Percentiles rank a stretch among this genome's conserved stretches.
Conservation (phyloP, 1,284 basidiomycete genomes). For the Heliocybe sulcata region DNA sequence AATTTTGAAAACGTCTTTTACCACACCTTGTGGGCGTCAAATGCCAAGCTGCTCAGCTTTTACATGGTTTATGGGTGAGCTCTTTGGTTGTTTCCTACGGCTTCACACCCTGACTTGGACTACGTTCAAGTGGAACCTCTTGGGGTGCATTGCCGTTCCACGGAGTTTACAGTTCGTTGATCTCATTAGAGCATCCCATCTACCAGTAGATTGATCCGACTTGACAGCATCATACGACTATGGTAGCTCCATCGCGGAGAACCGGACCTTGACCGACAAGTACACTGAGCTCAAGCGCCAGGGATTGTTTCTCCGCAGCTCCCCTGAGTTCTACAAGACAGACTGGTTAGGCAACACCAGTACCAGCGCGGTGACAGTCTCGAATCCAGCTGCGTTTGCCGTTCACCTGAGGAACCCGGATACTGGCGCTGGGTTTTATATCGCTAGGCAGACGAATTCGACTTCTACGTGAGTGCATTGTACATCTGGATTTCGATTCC, state of each 20-base stretch:
- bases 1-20: slow-evolving; percentile 74
- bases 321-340: slow-evolving; percentile 71
- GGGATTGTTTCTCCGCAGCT: slow-evolving; percentile 67
- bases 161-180: slow-evolving; percentile 43
- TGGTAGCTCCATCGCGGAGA: slow-evolving; percentile 60
- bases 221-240: slow-evolving; percentile 54
- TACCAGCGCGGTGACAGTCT: slow-evolving; percentile 39
- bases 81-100: background rate
- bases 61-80: slow-evolving; percentile 73
- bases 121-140: slow-evolving; percentile 55
- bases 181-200: background rate
- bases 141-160: slow-evolving; percentile 74
- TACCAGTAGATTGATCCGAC: background rate
- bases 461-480: slow-evolving; percentile 62
- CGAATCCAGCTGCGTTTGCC: slow-evolving; percentile 45
- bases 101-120: background rate
- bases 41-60: slow-evolving; percentile 70
- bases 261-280: slow-evolving; percentile 61
- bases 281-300: slow-evolving; percentile 71
- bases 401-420: slow-evolving; percentile 66
- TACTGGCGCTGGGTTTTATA: slow-evolving; percentile 56
- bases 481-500: too few relatives aligned
- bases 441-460: slow-evolving; percentile 60
- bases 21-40: slow-evolving; percentile 66
- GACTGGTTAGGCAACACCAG: slow-evolving; percentile 61